These are phyloP conservation scores for Elsinoe perseae DNA, from an alignment of 2,329 filamentous ascomycete genomes.

Conservation along the genomic window DNA sequence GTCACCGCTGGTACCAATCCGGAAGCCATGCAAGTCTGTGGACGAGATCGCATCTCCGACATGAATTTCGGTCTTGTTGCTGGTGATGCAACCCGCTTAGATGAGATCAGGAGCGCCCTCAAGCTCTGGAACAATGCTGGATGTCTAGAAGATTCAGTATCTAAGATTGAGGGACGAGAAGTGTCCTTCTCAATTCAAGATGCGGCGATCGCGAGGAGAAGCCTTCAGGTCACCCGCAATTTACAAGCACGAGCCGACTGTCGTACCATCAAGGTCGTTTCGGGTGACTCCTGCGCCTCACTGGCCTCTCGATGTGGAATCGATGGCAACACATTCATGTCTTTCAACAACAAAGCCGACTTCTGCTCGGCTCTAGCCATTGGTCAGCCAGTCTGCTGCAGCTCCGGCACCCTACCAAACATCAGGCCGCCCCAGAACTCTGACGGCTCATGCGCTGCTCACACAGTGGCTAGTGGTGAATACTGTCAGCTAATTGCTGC, in stretches of 20 bases:
- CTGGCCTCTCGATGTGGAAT: background rate
- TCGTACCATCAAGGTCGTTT: background rate
- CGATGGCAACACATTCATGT: background rate
- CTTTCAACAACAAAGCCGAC: background rate
- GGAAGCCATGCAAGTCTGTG: no score
- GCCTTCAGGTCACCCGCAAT: background rate
- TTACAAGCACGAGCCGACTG: background rate
- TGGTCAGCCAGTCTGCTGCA: background rate
- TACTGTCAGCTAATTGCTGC: conserved; percentile 31
- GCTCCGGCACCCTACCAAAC: background rate
- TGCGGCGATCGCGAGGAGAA: no score
- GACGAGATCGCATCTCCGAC: no score
- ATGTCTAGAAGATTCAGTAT: no score
- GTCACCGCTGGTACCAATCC: no score
- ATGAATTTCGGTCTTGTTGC: no score
- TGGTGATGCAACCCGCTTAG: no score
- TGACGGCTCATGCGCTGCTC: background rate
- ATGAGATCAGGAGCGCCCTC: no score
- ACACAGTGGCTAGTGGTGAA: conserved; percentile 32
- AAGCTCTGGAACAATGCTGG: no score
- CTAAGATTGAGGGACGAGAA: no score
- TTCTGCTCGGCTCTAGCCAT: background rate
- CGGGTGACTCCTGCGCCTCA: background rate
- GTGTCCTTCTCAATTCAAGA: no score
- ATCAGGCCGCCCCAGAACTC: background rate